These are phyloP conservation scores for Kwoniella dendrophila DNA, from an alignment of 768 basidiomycete species.

Conservation along the genomic window DNA sequence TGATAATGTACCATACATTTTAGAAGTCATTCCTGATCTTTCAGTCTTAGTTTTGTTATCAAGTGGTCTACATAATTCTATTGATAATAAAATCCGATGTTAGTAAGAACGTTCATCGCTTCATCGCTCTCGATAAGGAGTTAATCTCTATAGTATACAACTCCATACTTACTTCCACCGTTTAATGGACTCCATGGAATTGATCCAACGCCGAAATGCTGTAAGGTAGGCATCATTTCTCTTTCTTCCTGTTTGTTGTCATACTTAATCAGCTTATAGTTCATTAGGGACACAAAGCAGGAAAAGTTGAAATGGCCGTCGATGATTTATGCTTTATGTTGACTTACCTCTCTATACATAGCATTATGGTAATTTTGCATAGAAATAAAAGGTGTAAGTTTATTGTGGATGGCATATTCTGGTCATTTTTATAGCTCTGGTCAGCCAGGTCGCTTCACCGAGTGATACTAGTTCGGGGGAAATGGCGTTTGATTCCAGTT, in stretches of 20 bases:
- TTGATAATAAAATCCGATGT: too few relatives aligned
- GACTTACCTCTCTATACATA: constrained; percentile 63
- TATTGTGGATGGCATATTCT: constrained; percentile 67
- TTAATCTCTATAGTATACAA: too few relatives aligned
- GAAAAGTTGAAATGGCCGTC: background rate
- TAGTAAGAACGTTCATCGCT: background rate
- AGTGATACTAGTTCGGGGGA: too few relatives aligned
- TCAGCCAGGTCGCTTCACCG: too few relatives aligned
- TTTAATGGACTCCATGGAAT: constrained; percentile 7
- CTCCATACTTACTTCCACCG: too few relatives aligned
- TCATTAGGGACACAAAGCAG: background rate
- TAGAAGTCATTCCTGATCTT: constrained; percentile 10
- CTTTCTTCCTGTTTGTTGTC: constrained; percentile 37
- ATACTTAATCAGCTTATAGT: background rate
- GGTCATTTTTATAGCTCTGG: background rate
- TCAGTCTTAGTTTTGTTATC: background rate
- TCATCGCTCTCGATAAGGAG: too few relatives aligned
- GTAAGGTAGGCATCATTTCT: constrained; percentile 52
- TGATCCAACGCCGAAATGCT: constrained; percentile 60
- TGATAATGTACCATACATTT: constrained; percentile 4
- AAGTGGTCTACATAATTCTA: background rate
- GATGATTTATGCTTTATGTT: background rate
- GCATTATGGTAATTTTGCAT: constrained; percentile 72
- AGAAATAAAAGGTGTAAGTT: constrained; percentile 66
- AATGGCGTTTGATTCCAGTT: background rate